Evolutionary conservation across 331 rosid species (phyloP).

Genomic region (Quercus phellos): DNA sequence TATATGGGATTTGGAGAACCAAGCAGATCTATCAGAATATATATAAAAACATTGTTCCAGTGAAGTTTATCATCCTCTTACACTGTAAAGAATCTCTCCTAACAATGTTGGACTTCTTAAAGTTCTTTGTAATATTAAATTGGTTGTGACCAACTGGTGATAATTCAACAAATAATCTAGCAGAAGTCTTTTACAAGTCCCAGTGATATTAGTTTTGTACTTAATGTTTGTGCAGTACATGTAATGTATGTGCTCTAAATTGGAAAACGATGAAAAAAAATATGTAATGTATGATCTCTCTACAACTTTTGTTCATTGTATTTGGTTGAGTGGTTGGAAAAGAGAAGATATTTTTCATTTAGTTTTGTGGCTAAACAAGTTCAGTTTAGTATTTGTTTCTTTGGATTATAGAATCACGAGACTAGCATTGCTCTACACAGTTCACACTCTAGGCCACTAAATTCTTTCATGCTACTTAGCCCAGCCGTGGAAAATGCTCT

Average conservation of each 20-base stretch:
- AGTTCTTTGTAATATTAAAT: slow-evolving; percentile 18
- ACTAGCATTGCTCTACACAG: too few species aligned
- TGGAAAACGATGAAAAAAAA: background rate
- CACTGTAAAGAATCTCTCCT: slow-evolving; percentile 7
- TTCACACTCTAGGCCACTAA: too few species aligned
- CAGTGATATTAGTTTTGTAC: slow-evolving; percentile 22
- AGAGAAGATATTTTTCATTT: background rate
- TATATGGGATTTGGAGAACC: slow-evolving; percentile 82
- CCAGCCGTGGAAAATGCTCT: too few species aligned
- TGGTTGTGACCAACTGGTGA: slow-evolving; percentile 22
- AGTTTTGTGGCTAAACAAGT: background rate
- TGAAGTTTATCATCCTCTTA: slow-evolving; percentile 15
- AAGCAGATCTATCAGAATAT: slow-evolving; percentile 54
- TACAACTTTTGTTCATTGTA: background rate
- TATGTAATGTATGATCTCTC: background rate
- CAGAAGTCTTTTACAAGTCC: slow-evolving; percentile 13
- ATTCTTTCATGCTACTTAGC: too few species aligned
- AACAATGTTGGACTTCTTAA: slow-evolving; percentile 6
- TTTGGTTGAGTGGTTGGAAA: background rate
- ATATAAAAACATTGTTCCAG: slow-evolving; percentile 20
- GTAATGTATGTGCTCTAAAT: background rate
- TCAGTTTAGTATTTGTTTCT: too few species aligned
- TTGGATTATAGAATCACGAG: too few species aligned
- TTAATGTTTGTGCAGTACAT: background rate
- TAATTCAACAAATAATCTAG: slow-evolving; percentile 13